Base-by-base conservation (phyloP, 2,329 filamentous ascomycete species). In the Claviceps monticola region DNA sequence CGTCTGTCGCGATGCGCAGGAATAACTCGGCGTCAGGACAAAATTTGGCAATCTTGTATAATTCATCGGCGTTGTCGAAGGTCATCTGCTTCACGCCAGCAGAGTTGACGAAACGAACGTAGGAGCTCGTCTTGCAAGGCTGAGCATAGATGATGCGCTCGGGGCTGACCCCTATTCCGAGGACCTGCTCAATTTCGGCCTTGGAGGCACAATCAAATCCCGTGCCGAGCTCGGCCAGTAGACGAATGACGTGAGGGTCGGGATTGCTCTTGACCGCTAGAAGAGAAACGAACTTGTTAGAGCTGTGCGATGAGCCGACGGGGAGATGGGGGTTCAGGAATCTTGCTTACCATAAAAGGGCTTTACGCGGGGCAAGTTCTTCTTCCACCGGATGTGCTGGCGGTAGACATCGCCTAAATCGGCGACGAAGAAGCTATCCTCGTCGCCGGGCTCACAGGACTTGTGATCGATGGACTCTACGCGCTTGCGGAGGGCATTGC, bases 171-270 rank as follows among this genome's bases (percentile, higher is more conserved):
- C 89, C 90, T 67, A 90, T 79, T 63, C 78, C 76, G 51, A 97
- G 76, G 56, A 96, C 86, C 68, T 90, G 83, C 68, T 98, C 90
- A 61, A 98, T 96, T 73, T 98, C 93, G 58, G 84, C 78, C 79
- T 97, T 97, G 70, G 91, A 97, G 57, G 93, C 93, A 71, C 93
- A 98, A 71, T 98, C 93, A 68, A 98, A 98, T 62, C 93, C 93
- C 58, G 88, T 90, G 63, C 91, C 93, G 58, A 98, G 79, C 59
- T 82, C 83, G 56, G 88, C 82, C 63, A 98, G 83, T 59, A 98
- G 85, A 65, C 84, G 84, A 59, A 98, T 78, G 57, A 98, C 84
- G 71, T 87, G 83, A 48, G 84, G 80, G 71, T 98, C 91, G 29
- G 91, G 90, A 78, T 98, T 98, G 74, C 93, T 98, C 74, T 98